A percentile compares a stretch with the other conserved stretches of the same genome.
These are phyloP conservation scores for Lactarius akahatsu DNA, from an alignment of 768 basidiomycete genomes.

Conservation along the genomic window DNA sequence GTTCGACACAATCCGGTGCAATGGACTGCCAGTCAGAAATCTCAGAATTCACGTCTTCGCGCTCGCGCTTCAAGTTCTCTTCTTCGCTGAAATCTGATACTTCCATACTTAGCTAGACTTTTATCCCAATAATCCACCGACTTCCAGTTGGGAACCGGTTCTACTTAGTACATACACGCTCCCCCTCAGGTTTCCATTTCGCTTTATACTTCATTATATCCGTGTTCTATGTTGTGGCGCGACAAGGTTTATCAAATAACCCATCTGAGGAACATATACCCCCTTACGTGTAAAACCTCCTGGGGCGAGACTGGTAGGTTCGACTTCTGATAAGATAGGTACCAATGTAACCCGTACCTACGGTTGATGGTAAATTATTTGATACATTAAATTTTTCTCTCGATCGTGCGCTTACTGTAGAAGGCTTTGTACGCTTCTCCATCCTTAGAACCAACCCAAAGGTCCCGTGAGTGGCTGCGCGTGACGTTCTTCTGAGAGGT, in stretches of 20 bases:
- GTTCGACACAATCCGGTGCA: too few relatives aligned
- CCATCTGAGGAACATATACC: too few relatives aligned
- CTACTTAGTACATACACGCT: too few relatives aligned
- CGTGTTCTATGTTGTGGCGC: neutral
- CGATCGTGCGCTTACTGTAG: neutral
- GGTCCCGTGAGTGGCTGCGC: slow-evolving; percentile 16
- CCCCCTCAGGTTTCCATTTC: neutral
- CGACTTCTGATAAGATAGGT: neutral
- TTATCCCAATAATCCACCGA: neutral
- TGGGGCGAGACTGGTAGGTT: neutral
- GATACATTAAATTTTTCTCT: slow-evolving; percentile 14
- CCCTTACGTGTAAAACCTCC: too few relatives aligned
- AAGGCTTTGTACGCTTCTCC: neutral
- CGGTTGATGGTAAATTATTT: slow-evolving; percentile 8
- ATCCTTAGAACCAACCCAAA: slow-evolving; percentile 12
- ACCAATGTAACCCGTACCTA: neutral
- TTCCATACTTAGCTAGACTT: neutral
- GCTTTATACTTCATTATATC: neutral
- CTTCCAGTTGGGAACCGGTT: neutral
- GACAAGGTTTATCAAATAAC: neutral
- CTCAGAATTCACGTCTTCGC: too few relatives aligned
- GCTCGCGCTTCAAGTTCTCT: too few relatives aligned
- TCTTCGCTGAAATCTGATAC: too few relatives aligned
- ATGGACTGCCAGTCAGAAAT: too few relatives aligned
- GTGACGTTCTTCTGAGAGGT: slow-evolving; percentile 12